Percentiles rank a stretch among this genome's conserved stretches.
Evolutionary conservation across 768 basidiomycete genomes (phyloP).

Genomic region (Agaricus blazei): DNA sequence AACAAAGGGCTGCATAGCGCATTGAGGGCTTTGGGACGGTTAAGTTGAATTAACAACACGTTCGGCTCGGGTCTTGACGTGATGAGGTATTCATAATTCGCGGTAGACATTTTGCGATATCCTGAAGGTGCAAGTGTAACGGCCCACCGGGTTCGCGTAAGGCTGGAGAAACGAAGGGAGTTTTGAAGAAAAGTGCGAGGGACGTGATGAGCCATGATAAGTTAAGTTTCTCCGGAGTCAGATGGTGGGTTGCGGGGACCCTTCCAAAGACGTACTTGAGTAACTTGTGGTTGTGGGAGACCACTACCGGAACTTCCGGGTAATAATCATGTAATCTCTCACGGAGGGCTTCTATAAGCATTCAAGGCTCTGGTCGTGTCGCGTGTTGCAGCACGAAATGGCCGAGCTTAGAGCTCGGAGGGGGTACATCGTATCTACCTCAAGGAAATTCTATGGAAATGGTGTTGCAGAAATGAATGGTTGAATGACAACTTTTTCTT

Average conservation of each 20-base stretch:
- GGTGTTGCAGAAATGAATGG: slow-evolving; percentile 31
- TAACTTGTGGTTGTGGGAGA: no score
- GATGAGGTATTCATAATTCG: slow-evolving; percentile 58
- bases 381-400: background rate
- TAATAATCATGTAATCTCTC: no score
- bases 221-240: background rate
- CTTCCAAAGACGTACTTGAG: no score
- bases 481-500: slow-evolving; percentile 45
- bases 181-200: slow-evolving; percentile 13
- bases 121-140: slow-evolving; percentile 7
- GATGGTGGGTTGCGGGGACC: background rate
- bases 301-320: no score
- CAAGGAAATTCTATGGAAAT: slow-evolving; percentile 17
- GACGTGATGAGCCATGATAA: slow-evolving; percentile 19
- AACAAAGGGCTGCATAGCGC: slow-evolving; percentile 82
- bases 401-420: background rate
- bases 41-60: slow-evolving; percentile 79
- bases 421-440: background rate
- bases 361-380: no score
- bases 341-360: no score
- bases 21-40: slow-evolving; percentile 87
- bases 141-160: slow-evolving; percentile 6
- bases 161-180: slow-evolving; percentile 4
- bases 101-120: slow-evolving; percentile 45
- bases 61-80: slow-evolving; percentile 62